Conservation (phyloP, 306 rosid genomes). For the Prunus persica region Prunus_persica_NCBIv2 NC_034014.1:6417001-6417500, state of each 20-base stretch:
- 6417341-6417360: conserved; percentile 41
- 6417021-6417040: background rate
- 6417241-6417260: background rate
- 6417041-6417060: background rate
- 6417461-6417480: conserved; percentile 55
- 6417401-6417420: conserved; percentile 29
- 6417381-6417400: conserved; percentile 12
- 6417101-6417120: background rate
- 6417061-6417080: background rate
- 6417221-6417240: background rate
- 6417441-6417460: conserved; percentile 45
- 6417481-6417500: conserved; percentile 72
- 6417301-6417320: background rate
- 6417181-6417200: background rate
- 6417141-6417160: too few species aligned
- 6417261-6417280: background rate
- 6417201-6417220: background rate
- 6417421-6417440: conserved; percentile 29
- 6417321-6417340: background rate
- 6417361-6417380: conserved; percentile 52
- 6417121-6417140: too few species aligned
- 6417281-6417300: background rate
- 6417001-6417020: background rate
- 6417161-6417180: too few species aligned
- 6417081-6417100: background rate